Conservation (phyloP, 202 grass and related monocot species). For the Eragrostis tef region DNA sequence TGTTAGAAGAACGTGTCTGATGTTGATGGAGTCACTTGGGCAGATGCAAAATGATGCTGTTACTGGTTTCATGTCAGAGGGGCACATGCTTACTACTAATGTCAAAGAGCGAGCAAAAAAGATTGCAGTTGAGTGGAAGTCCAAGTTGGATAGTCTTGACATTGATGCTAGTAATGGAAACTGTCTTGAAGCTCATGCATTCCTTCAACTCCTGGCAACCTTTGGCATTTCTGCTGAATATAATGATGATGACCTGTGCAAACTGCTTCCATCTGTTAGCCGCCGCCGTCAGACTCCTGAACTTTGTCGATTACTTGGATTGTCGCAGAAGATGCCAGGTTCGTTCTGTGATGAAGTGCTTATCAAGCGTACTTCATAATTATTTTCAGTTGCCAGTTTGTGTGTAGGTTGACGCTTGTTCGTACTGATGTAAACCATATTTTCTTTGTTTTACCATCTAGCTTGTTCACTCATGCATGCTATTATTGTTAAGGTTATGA, state of each 20-base stretch:
- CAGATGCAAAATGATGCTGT: constrained; percentile 50
- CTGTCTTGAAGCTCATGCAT: constrained; percentile 94
- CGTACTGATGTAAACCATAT: constrained; percentile 6
- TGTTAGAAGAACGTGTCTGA: constrained; percentile 83
- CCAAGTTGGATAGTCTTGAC: constrained; percentile 76
- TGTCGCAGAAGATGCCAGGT: constrained; percentile 97
- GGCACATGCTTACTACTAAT: constrained; percentile 51
- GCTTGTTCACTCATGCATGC: background rate
- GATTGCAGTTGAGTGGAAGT: constrained; percentile 80
- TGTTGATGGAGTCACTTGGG: constrained; percentile 94
- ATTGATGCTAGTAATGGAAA: constrained; percentile 93
- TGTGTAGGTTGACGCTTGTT: constrained; percentile 1
- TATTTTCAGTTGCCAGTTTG: background rate
- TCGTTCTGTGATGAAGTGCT: constrained; percentile 35
- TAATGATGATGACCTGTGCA: constrained; percentile 77
- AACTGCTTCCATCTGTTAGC: constrained; percentile 86
- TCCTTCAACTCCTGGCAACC: constrained; percentile 93
- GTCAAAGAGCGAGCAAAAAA: constrained; percentile 67
- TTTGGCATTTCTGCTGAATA: constrained; percentile 77
- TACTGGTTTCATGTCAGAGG: constrained; percentile 38
- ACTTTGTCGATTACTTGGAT: constrained; percentile 77
- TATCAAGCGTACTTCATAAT: background rate
- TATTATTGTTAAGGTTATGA: background rate
- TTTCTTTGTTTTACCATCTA: background rate
- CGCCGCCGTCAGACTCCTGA: constrained; percentile 87